Conservation (phyloP, 2,329 filamentous ascomycete genomes). For the Scedosporium minutisporum region DNA sequence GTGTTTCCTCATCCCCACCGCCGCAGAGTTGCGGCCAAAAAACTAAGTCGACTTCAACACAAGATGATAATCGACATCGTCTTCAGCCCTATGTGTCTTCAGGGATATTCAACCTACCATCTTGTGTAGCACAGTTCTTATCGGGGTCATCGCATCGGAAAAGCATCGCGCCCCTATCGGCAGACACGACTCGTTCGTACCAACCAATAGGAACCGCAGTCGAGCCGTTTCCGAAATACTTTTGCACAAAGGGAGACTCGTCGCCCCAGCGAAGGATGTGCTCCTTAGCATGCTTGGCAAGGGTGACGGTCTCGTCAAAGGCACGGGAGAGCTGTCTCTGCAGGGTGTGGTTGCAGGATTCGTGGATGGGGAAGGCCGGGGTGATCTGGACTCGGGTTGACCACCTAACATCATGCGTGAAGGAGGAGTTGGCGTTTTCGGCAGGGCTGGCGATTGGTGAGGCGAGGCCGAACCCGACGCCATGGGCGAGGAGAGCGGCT, state of each 20-base stretch:
- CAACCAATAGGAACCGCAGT: conserved; percentile 51
- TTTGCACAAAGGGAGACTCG: conserved; percentile 48
- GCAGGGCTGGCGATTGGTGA: neutral
- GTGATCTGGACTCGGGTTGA: neutral
- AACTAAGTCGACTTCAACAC: neutral
- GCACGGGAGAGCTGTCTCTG: conserved; percentile 43
- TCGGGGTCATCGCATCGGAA: conserved; percentile 64
- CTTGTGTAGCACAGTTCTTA: conserved; percentile 46
- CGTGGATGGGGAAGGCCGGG: conserved; percentile 40
- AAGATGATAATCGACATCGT: neutral
- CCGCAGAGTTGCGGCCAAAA: neutral
- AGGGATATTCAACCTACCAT: conserved; percentile 20
- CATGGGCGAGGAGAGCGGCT: neutral
- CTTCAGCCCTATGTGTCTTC: neutral
- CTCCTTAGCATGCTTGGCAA: conserved; percentile 52
- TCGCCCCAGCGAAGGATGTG: conserved; percentile 50
- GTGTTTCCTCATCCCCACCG: neutral
- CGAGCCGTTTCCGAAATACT: conserved; percentile 56
- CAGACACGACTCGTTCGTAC: conserved; percentile 49
- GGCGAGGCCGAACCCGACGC: neutral
- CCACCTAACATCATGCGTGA: neutral
- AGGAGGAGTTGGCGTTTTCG: neutral
- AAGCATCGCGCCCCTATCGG: conserved; percentile 44
- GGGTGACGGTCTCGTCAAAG: conserved; percentile 46
- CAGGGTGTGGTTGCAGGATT: conserved; percentile 57